Evolutionary conservation across 192 early-diverging fungal species (phyloP), one percentile per base, ranked within the genome.

Genomic region (Geosiphon pyriformis): DNA sequence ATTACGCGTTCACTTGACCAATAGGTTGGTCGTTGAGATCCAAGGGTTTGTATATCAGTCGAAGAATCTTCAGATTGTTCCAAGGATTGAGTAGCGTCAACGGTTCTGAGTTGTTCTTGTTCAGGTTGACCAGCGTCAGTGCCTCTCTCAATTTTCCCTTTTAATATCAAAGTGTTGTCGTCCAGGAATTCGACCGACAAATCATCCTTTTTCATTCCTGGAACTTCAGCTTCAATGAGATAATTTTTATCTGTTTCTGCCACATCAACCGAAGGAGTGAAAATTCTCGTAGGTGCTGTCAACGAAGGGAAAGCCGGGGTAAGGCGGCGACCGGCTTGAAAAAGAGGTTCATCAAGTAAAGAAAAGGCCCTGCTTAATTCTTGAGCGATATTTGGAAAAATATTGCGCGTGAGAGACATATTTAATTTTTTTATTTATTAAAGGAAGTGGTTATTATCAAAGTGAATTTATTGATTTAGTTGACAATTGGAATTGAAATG

Each of bases 221-320:
- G 75, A 29, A 76, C 48, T 59, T 76, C 75, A 8, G 75, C 75
- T 29, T 76, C 72, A 4, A 76, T 27, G n/a, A 74, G 48, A 65
- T 76, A 76, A 27, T 29, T 60, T 55, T 70, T 61, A 23, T 59
- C 55, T 7, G 68, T 64, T 61, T 76, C 75, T 4, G 29, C 18
- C 23, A 76, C 33, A 66, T 76, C 72, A 25, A 72, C 69, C 3
- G 71, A 54, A 6, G 75, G 75, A 54, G 66, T 48, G 52, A 34
- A 64, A 15, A 49, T 65, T 8, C 58, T 34, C 11, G 37, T 52
- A 15, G 30, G 12, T 12, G 33, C 32, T 12, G 48, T 27, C 1
- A 58, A 37, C 20, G 70, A 22, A 48, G 67, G 54, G 53, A 65
- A 57, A 29, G 34, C 53, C 17, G 65, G 25, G 11, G 34, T 10